Conservation (phyloP, 768 basidiomycete genomes). For the Kwoniella heveanensis region DNA sequence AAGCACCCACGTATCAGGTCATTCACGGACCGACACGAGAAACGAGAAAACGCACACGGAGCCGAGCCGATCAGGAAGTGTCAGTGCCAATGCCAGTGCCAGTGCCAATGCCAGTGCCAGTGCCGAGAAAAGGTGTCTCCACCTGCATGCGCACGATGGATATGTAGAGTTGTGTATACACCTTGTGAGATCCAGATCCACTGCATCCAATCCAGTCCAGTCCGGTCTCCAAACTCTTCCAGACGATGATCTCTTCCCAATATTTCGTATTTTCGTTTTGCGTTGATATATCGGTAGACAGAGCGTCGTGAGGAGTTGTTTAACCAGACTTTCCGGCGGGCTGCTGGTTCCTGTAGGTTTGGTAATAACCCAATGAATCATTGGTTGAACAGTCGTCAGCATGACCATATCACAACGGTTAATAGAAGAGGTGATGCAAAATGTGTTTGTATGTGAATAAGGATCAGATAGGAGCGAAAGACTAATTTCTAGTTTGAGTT, state of each 20-base stretch:
- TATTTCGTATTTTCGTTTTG: background rate
- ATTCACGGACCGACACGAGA: too few species aligned
- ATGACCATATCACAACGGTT: background rate
- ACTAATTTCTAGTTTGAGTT: conserved; percentile 71
- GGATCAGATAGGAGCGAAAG: conserved; percentile 99
- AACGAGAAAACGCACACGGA: too few species aligned
- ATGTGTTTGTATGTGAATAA: conserved; percentile 15
- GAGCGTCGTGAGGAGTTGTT: conserved; percentile 6
- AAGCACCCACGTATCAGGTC: too few species aligned
- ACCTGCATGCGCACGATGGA: conserved; percentile 2
- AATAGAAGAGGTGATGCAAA: background rate
- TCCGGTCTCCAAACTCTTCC: background rate
- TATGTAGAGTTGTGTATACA: background rate
- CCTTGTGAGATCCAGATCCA: conserved; percentile 10
- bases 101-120: too few species aligned
- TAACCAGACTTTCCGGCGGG: conserved; percentile 57
- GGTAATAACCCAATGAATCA: too few species aligned
- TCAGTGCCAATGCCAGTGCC: too few species aligned
- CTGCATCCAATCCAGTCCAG: conserved; percentile 3
- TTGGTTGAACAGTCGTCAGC: conserved; percentile 25
- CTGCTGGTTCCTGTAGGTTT: conserved; percentile 56
- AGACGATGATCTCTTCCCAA: background rate
- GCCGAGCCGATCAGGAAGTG: too few species aligned
- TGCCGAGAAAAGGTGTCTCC: conserved; percentile 1
- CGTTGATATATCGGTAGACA: background rate